Evolutionary conservation across 768 basidiomycete genomes (phyloP), one percentile per base, ranked within the genome.

Genomic region (Trametes cubensis): DNA sequence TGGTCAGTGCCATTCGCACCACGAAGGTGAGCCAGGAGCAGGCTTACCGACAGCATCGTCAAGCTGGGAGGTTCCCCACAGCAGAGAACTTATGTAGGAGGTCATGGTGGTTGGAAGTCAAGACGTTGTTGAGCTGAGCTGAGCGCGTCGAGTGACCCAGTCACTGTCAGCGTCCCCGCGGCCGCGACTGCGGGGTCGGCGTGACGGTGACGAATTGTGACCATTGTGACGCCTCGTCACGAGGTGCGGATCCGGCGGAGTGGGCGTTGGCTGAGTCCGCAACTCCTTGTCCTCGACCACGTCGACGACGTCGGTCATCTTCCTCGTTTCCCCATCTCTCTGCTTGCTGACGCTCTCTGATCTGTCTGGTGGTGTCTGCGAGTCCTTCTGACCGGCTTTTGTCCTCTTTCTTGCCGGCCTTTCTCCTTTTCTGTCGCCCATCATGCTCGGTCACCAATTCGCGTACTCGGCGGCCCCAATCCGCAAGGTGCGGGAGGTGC

Each of bases 401-500:
- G 13, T 58, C 60, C 47, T 30, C 48, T 39, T 50, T 63, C 59
- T 57, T 49, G 48, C 66, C 45, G 30, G 46, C 49, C 49, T 58
- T 48, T 34, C 47, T 34, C 58, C 52, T 48, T 58, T 64, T 38
- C 52, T 51, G 62, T 68, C 65, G 62, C 52, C 41, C 55, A 51
- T 52, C 77, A 93, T 94, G 91, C 81, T 92, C 59, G 91, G 91
- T 67, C 91, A 93, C 78, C 89, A 90, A 76, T 94, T 94, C 71
- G 92, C 95, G 64, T 92, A 85, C 76, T 97, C 95, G 26, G 88
- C 92, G 71, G 95, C 95, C 56, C 96, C 96, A 30, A 84, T 96
- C 77, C 90, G 92, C 78, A 94, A 93, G 78, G 92, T 98, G 70
- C 91, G 88, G 80, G 95, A 98, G 79, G 95, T 98, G 64, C 95